Evolutionary conservation across 805 yeast species (phyloP), one percentile per base, ranked within the genome.

Genomic region (Kodamaea jinghongensis): DNA sequence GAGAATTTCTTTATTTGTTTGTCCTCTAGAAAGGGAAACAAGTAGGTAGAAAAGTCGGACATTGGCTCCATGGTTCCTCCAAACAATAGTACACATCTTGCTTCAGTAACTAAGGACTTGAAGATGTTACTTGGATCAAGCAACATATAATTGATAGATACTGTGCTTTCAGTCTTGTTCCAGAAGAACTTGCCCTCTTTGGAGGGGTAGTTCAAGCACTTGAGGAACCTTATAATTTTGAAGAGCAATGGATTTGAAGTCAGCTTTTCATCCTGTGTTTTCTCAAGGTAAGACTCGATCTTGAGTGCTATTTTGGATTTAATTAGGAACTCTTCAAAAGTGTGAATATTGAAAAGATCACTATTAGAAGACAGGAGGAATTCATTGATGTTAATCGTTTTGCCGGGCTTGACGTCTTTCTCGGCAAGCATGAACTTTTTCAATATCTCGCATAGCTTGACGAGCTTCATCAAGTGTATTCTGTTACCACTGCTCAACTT

Each of bases 51-150:
- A 55, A 81, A 85, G 47, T 90, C 96, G n/a, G 69, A 54, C 25
- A 81, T 68, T 0, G 97, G 97, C 54, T 86, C 91, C 96, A 89
- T 87, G 0, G 98, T 90, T 10, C 98, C 98, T 26, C 98, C 98
- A 2, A 96, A 93, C 2, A 90, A 56, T 2, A 91, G 67, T 0
- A 90, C 83, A 57, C 90, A 82, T 47, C 71, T 71, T 0, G 88
- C 71, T 10, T 78, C 74, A 2, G 78, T 78, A 0, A 86, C 77
- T 2, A 91, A 68, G 2, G 80, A 81, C 39, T 71, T 67, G 54
- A 90, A 87, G 2, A 77, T 67, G 34, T 76, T 77, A 39, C 87
- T 79, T 2, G 96, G 95, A 52, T 89, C 96, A 6, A 90, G 64
- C 6, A 88, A 64, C 70, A 87, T 73, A 52, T 89, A 90, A 42